phyloP scores from a whole-genome alignment of 371 early-diverging fungal species.

The Mortierella sp. region DNA sequence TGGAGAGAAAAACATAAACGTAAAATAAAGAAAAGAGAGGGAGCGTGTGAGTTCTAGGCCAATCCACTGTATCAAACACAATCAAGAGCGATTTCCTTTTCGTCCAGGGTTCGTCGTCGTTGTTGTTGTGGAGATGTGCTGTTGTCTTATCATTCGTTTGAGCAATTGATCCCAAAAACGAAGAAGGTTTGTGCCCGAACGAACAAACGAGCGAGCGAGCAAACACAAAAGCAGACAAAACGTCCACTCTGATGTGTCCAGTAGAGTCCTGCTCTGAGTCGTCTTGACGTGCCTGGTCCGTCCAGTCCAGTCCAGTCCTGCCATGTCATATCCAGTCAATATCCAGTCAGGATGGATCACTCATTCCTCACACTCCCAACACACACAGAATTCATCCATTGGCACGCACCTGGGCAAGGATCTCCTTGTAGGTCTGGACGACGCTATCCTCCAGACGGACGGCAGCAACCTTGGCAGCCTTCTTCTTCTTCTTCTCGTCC shows the following conservation, averaged over 20 bases:
- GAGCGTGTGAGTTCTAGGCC: slow-evolving; percentile 6
- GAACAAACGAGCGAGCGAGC: neutral
- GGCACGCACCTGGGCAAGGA: slow-evolving; percentile 83
- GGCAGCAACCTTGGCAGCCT: slow-evolving; percentile 77
- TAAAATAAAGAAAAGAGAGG: neutral
- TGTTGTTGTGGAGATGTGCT: neutral
- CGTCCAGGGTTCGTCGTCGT: neutral
- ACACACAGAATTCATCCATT: neutral
- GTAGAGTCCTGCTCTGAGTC: neutral
- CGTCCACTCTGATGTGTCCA: neutral
- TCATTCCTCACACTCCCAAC: neutral
- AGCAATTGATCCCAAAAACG: neutral
- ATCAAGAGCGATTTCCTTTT: neutral
- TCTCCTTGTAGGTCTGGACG: slow-evolving; percentile 81
- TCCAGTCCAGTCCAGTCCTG: neutral
- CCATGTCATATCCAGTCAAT: neutral
- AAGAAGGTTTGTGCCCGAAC: neutral
- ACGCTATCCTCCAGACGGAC: slow-evolving; percentile 76
- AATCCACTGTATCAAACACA: neutral
- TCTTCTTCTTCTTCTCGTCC: slow-evolving; percentile 78
- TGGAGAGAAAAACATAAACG: neutral
- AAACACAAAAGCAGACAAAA: neutral
- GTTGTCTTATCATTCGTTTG: neutral
- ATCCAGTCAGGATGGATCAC: neutral
- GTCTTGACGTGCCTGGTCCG: neutral